Evolutionary conservation across 495 filamentous ascomycete species (phyloP).

Genomic region (Tuber aestivum): DNA sequence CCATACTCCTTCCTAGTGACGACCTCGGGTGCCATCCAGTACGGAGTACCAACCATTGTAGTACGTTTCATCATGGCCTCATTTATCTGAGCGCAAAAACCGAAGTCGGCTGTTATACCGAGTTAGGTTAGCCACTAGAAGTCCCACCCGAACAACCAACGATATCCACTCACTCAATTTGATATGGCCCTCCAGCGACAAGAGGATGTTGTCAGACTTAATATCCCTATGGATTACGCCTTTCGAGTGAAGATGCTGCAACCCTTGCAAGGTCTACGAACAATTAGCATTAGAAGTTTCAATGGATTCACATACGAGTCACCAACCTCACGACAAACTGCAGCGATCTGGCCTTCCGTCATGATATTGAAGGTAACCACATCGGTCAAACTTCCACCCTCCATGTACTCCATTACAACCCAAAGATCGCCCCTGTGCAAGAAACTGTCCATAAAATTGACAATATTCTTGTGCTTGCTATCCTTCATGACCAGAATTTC

Average conservation of each 20-base stretch:
- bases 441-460: slow-evolving; percentile 98
- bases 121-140: slow-evolving; percentile 16
- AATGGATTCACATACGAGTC: not conserved
- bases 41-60: slow-evolving; percentile 98
- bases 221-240: slow-evolving; percentile 98
- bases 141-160: not conserved
- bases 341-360: slow-evolving; percentile 93
- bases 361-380: slow-evolving; percentile 99
- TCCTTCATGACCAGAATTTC: slow-evolving; percentile 99
- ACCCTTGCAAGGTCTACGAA: slow-evolving; percentile 67
- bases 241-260: slow-evolving; percentile 95
- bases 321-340: slow-evolving; percentile 78
- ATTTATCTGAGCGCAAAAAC: slow-evolving; percentile 98
- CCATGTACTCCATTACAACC: slow-evolving; percentile 99
- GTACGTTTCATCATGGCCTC: slow-evolving; percentile 94
- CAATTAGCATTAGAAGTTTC: slow-evolving; percentile 8
- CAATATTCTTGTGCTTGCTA: slow-evolving; percentile 95
- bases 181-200: slow-evolving; percentile 93
- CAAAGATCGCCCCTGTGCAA: slow-evolving; percentile 82
- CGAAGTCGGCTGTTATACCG: slow-evolving; percentile 74
- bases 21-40: slow-evolving; percentile 99
- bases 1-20: slow-evolving; percentile 97
- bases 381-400: slow-evolving; percentile 93
- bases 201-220: slow-evolving; percentile 94
- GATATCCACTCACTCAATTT: slow-evolving; percentile 73